Conservation (phyloP, 768 basidiomycete species). For the Mycena olivaceomarginata region DNA sequence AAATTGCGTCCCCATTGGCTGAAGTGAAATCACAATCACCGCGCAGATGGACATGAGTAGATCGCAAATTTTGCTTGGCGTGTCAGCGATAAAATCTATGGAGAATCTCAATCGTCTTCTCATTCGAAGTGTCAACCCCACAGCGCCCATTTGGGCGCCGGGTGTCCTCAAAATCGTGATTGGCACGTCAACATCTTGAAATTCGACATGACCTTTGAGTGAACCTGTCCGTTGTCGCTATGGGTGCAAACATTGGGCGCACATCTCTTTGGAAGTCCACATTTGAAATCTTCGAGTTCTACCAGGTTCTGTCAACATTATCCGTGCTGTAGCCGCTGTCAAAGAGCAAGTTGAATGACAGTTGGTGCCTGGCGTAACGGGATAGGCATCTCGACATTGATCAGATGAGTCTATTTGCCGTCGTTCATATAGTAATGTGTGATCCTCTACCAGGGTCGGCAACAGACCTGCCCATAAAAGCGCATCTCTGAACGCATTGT, state of each 20-base stretch:
- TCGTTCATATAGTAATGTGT: not conserved
- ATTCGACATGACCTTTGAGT: too few relatives aligned
- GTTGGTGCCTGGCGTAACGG: not conserved
- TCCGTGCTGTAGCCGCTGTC: not conserved
- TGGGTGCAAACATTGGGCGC: not conserved
- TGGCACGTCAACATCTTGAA: not conserved
- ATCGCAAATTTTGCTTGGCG: not conserved
- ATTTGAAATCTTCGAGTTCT: not conserved
- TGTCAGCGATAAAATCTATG: not conserved
- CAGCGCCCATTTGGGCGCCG: not conserved
- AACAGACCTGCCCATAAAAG: not conserved
- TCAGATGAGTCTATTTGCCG: conserved; percentile 1
- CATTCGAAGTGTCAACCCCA: not conserved
- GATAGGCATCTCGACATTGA: conserved; percentile 2
- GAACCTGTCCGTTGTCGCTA: too few relatives aligned
- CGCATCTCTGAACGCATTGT: not conserved
- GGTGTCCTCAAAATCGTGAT: not conserved
- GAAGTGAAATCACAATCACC: not conserved
- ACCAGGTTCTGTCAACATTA: not conserved
- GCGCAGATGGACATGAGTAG: not conserved
- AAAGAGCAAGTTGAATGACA: not conserved
- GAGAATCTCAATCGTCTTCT: not conserved
- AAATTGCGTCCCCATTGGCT: not conserved
- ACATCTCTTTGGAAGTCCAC: not conserved
- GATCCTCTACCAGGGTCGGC: not conserved